phyloP scores from a whole-genome alignment of 352 stramenopile species.

The Pythium sp. region DNA sequence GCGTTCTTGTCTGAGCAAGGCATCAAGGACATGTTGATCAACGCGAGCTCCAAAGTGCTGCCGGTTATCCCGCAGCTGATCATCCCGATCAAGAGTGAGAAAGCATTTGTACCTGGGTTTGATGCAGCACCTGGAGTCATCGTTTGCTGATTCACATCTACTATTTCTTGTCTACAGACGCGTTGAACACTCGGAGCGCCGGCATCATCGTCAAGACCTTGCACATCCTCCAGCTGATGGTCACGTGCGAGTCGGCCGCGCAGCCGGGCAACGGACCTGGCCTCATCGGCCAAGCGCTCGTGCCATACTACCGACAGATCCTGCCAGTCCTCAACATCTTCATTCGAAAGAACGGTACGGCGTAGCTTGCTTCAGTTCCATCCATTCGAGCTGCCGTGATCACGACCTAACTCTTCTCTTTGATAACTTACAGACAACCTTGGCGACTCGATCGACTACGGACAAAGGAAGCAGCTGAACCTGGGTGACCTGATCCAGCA shows the following conservation, averaged over 20 bases:
- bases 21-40: constrained; percentile 97
- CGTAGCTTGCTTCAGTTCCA: not conserved
- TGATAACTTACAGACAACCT: constrained; percentile 84
- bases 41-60: constrained; percentile 93
- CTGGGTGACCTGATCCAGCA: constrained; percentile 96
- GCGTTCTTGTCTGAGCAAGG: constrained; percentile 95
- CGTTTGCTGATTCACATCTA: not conserved
- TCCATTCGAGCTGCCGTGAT: not conserved
- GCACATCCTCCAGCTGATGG: constrained; percentile 96
- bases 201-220: constrained; percentile 96
- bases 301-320: constrained; percentile 98
- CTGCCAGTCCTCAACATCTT: constrained; percentile 97
- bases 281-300: constrained; percentile 94
- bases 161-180: constrained; percentile 32
- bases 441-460: constrained; percentile 96
- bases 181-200: constrained; percentile 92
- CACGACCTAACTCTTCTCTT: not conserved
- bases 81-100: constrained; percentile 96
- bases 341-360: constrained; percentile 91
- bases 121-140: not conserved
- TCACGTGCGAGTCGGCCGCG: constrained; percentile 89
- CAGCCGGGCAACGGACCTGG: constrained; percentile 74
- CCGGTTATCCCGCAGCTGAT: constrained; percentile 97
- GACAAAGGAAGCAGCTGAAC: constrained; percentile 93
- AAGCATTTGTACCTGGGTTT: not conserved